Evolutionary conservation across 805 yeast genomes (phyloP), one percentile per base, ranked within the genome.

Genomic region (Wickerhamiella qilinensis): DNA sequence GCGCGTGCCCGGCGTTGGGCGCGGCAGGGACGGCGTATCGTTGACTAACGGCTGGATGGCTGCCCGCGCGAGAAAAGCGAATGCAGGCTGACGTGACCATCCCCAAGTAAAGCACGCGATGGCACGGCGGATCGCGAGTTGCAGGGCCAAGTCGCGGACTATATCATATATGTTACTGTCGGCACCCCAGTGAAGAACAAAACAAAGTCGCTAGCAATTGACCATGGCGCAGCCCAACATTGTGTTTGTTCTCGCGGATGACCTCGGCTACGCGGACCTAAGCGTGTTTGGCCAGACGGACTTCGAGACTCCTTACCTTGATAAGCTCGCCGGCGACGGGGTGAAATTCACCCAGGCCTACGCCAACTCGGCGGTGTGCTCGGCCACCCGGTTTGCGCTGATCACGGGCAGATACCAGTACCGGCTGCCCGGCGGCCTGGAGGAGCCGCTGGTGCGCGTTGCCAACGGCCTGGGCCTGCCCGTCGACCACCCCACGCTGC

Each of bases 331-430:
- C 1, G 30, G 49, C 7, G 48, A 52, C 6, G 77, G 78, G 4
- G 46, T 64, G 17, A 50, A 71, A 33, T 67, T 72, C 46, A 69
- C 76, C 9, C 72, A 73, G 42, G 73, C 73, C 53, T 75, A 73
- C 43, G 68, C 78, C 2, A 77, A 77, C 3, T 64, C 76, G 2
- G 77, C 78, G 1, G 78, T 77, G 2, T 73, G 78, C 46, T 71
- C 78, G 2, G 78, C 79, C 6, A 73, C 78, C 0, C 56, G 78
- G 42, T 71, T 77, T 11, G 72, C 72, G 72, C 58, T 73, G 3
- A 53, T 73, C 32, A 67, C 73, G 2, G 80, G 78, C 3, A 71
- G 76, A 3, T 77, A 73, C 47, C 70, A 73, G 48, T 77, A 73
- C 44, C 42, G 49, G 14, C 46, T 44, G 25, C 38, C 41, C 2